Base-by-base conservation (phyloP, 2,329 filamentous ascomycete genomes). In the Fusarium brevicatenulatum region DNA sequence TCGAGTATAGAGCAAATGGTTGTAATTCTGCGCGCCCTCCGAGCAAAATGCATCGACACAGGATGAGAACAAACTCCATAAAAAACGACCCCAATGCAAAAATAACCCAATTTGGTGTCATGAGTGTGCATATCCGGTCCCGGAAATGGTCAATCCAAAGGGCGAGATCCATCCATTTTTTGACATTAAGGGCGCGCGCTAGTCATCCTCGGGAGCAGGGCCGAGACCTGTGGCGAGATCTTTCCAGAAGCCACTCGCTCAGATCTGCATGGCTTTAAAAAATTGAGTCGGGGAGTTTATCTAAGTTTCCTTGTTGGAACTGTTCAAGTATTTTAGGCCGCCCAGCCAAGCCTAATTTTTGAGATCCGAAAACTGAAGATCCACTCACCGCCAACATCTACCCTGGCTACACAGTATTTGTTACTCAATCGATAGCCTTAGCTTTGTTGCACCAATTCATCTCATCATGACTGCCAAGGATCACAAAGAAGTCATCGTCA, bases 1-100 rank as follows among this genome's bases (percentile, higher is more conserved):
- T 75, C 72, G 0, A 75, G 72, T 9, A 75, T 75, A 32, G 72
- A 75, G 9, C 73, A 75, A 21, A 75, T 75, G 72, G 66, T 75
- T 23, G 70, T 68, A 11, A 75, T 75, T 30, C 30, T 75, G 28
- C 72, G 67, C 10, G 67, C 72, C 13, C 34, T 75, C 9, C 43
- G 72, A 28, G 72, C 70, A 6, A 75, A 75, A 46, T 69, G 70
- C 11, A 75, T 75, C 28, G 72, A 73, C 9, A 73, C 71, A 4
- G 71, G 67, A 1, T 70, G 30, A 71, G 30, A 7, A 10, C 0
- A 16, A 4, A 16, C 5, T 19, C 0, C 13, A 25, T 30, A 28
- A n/a, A n/a, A n/a, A n/a, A n/a, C n/a, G n/a, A n/a, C n/a, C n/a
- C n/a, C n/a, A n/a, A n/a, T n/a, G 5, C 12, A 42, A 4, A 43